Evolutionary conservation across 2,329 filamentous ascomycete species (phyloP).

Genomic region (Incumbomyces delicatus): DNA sequence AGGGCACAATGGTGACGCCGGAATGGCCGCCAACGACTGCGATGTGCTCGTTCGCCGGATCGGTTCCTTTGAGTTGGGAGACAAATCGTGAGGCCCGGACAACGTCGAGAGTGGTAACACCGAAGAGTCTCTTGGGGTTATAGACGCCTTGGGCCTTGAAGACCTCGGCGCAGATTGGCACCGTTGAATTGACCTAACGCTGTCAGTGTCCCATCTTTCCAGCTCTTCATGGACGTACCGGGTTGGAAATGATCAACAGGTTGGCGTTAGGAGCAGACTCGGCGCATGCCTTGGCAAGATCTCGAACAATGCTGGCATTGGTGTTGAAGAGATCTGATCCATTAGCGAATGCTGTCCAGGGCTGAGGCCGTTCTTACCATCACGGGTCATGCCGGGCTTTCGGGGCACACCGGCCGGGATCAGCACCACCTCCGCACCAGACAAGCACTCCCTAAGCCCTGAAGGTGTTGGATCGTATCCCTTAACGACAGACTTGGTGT

Average conservation of each 20-base stretch:
- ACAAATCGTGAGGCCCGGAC: constrained; percentile 98
- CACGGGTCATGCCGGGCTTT: constrained; percentile 99
- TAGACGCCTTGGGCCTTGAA: constrained; percentile 94
- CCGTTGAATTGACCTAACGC: constrained; percentile 81
- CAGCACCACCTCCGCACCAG: constrained; percentile 84
- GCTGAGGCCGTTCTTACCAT: constrained; percentile 45
- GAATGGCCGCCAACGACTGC: constrained; percentile 95
- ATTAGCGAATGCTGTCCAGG: constrained; percentile 4
- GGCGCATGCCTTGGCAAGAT: constrained; percentile 90
- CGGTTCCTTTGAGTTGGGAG: constrained; percentile 79
- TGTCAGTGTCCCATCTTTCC: constrained; percentile 4
- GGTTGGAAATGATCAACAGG: constrained; percentile 96
- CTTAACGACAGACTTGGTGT: constrained; percentile 91
- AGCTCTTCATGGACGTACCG: constrained; percentile 42
- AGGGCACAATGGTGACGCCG: constrained; percentile 94
- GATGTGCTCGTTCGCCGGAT: constrained; percentile 89
- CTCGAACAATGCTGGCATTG: constrained; percentile 98
- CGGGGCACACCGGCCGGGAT: constrained; percentile 97
- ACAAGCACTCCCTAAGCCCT: constrained; percentile 69
- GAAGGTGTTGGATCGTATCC: constrained; percentile 72
- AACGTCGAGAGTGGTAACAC: constrained; percentile 97
- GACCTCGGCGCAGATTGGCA: constrained; percentile 93
- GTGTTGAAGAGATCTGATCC: constrained; percentile 91
- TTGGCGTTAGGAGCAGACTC: constrained; percentile 84
- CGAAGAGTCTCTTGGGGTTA: constrained; percentile 98